Evolutionary conservation across 2,329 filamentous ascomycete species (phyloP).

Genomic region (Gyromitra esculenta): DNA sequence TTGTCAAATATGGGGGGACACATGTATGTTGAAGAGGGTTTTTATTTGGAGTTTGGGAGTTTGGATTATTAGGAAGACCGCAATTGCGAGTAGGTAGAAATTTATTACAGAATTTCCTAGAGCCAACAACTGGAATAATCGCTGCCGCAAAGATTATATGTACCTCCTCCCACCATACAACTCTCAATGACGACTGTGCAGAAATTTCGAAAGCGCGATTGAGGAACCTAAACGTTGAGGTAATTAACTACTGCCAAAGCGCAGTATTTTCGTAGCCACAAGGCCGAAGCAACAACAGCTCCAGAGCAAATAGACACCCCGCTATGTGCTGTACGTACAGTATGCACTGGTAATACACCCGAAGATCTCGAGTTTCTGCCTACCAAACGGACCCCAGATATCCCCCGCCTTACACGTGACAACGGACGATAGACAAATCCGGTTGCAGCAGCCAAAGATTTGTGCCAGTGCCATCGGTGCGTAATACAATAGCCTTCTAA

Average conservation of each 20-base stretch:
- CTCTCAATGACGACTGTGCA: neutral
- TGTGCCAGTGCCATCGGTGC: neutral
- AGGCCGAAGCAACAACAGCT: neutral
- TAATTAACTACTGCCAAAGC: neutral
- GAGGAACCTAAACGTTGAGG: no score
- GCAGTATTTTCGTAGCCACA: neutral
- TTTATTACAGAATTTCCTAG: neutral
- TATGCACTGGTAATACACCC: neutral
- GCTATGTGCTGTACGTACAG: conserved; percentile 7
- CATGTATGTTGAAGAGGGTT: conserved; percentile 5
- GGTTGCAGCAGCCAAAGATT: neutral
- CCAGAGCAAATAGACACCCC: neutral
- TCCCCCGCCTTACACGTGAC: neutral
- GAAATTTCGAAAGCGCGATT: neutral
- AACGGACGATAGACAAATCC: neutral
- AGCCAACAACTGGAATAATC: neutral
- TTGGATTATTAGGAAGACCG: conserved; percentile 22
- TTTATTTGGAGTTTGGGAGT: conserved; percentile 37
- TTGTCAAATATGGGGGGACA: neutral
- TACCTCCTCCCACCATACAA: neutral
- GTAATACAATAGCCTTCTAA: neutral
- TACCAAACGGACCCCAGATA: neutral
- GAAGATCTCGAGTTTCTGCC: neutral
- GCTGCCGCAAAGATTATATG: neutral
- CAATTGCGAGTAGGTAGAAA: conserved; percentile 24